Base-by-base conservation (phyloP, 345 rosid species). In the Pseudoturritis turrita region DNA sequence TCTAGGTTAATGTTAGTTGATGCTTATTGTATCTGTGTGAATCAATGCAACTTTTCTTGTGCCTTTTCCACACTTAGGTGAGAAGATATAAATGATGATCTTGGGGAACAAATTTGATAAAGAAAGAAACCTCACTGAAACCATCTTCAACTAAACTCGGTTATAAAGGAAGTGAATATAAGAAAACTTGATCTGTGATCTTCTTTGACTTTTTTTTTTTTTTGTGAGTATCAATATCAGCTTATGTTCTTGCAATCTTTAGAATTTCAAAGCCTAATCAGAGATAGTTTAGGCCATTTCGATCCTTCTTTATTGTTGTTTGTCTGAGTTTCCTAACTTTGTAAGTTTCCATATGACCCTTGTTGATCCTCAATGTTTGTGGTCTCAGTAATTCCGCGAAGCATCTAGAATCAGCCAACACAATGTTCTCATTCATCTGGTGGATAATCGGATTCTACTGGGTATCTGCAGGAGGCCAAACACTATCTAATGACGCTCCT, bases 371-470 rank as follows among this genome's bases (percentile, higher is more conserved):
- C 35, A 35, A 36, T 53, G 65, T 74, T 49, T 58, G 39, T 70
- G 15, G 41, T 76, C 54, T 57, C 87, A 76, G 87, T 72, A 86
- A 84, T 58, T 75, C 81, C 4, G 88, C 91, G 0, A 92, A 92
- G 85, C 89, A 92, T 79, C 81, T 92, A 61, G 96, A 88, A 71
- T 88, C 98, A 28, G 96, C 91, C 17, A 92, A 88, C 60, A 90
- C 98, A 14, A 87, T 92, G 89, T 87, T 92, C 70, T 92, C 96
- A 6, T 92, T 92, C 79, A 57, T 92, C 49, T 92, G 98, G 98
- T 92, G 98, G 98, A 84, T 88, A 80, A 79, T 90, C 62, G 98
- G 98, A 45, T 92, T 90, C 83, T 92, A 89, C 75, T 88, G 98
- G 98, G 88, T 92, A 41, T 89, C 98, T 61, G 89, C 91, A 5